Evolutionary conservation across 352 stramenopile genomes (phyloP), one percentile per base, ranked within the genome.

Genomic region (Aphanomyces euteiches): DNA sequence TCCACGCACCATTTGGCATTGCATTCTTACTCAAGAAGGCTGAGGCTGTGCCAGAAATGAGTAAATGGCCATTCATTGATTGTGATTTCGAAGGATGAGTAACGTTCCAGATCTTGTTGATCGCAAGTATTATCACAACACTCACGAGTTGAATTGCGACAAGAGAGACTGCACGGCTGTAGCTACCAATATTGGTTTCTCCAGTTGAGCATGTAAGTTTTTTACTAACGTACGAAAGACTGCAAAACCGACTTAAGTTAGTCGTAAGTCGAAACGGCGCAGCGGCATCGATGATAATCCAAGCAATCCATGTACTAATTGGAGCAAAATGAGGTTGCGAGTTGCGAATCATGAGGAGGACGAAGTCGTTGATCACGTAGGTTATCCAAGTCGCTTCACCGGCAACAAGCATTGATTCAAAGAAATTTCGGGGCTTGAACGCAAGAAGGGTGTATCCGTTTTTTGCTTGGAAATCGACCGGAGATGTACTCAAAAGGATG

Each of bases 331-430:
- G 43, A 48, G 43, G 43, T 15, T 48, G 43, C 43, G 43, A 48
- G n/a, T 60, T 7, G n/a, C 54, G 21, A 60, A n/a, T 19, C 41
- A 67, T 2, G 5, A 40, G 4, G 1, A 67, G 17, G 4, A 56
- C 7, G 7, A 67, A 12, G 19, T 67, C 59, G 59, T 67, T 53
- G n/a, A 67, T 10, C 13, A 67, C 59, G 21, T 57, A 53, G 3
- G 59, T 57, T 15, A 67, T 56, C 59, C 59, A 67, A 12, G 37
- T 67, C 5, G 59, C 59, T 36, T 67, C 59, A 36, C 41, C 19
- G 3, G 59, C 15, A 6, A 67, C 41, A 12, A 67, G 28, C 17
- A 67, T 67, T 5, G 59, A 56, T 15, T 67, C 59, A 40, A 67
- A 7, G 2, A 67, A 19, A 3, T 37, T 56, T 1, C 59, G 59